phyloP scores from a whole-genome alignment of 345 rosid species.

The Eucalyptus erythrocorys region DNA sequence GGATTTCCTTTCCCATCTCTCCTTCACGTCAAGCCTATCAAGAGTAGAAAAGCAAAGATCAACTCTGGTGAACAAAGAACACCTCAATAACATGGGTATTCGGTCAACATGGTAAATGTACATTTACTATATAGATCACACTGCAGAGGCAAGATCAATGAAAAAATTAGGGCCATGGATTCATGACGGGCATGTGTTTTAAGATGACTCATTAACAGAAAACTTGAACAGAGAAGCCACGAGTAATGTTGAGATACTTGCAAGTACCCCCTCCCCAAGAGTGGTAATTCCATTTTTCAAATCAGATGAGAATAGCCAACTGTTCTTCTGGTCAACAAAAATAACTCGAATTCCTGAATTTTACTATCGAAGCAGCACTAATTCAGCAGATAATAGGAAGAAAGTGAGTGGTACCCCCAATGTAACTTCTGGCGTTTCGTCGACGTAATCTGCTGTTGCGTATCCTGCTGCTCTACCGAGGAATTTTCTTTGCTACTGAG shows the following conservation, averaged over 20 bases:
- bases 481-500: not conserved
- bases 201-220: not conserved
- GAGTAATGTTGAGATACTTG: not conserved
- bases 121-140: not conserved
- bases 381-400: not conserved
- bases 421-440: conserved; percentile 1
- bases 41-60: not conserved
- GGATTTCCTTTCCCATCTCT: conserved; percentile 8
- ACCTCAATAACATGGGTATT: not conserved
- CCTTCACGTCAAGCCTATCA: conserved; percentile 10
- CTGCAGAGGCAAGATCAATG: not conserved
- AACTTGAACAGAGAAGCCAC: not conserved
- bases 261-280: not conserved
- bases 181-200: not conserved
- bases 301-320: not conserved
- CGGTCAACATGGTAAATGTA: not conserved
- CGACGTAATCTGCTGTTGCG: not conserved
- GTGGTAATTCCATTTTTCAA: not conserved
- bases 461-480: not conserved
- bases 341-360: not conserved
- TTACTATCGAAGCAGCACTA: not conserved
- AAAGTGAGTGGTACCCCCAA: conserved; percentile 2
- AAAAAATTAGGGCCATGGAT: not conserved
- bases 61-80: not conserved
- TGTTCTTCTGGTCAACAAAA: not conserved